A percentile compares a stretch with the other conserved stretches of the same genome.
phyloP scores from a whole-genome alignment of 1,284 basidiomycete species.

The Termitomyces sp. region DNA sequence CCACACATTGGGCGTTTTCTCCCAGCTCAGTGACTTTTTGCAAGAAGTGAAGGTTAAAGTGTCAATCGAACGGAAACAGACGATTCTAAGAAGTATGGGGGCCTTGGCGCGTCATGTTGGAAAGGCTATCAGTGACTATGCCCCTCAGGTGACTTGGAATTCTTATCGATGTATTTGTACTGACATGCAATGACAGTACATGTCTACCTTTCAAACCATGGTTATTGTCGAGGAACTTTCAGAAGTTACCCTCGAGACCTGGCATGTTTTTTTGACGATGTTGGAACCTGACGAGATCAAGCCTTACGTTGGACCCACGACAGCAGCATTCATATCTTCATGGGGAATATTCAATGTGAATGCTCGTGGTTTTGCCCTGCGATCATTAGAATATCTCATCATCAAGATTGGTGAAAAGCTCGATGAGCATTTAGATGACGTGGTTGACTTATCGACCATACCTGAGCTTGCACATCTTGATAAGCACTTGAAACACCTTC shows the following conservation, averaged over 20 bases:
- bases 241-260: constrained; percentile 76
- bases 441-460: constrained; percentile 74
- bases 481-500: constrained; percentile 42
- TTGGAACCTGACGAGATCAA: constrained; percentile 73
- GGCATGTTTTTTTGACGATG: constrained; percentile 76
- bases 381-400: constrained; percentile 71
- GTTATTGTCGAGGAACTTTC: constrained; percentile 71
- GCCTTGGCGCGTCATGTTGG: constrained; percentile 72
- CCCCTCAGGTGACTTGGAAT: constrained; percentile 69
- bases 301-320: constrained; percentile 84
- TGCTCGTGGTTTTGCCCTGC: constrained; percentile 52
- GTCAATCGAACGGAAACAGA: constrained; percentile 58
- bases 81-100: constrained; percentile 78
- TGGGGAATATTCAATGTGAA: constrained; percentile 67
- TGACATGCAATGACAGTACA: constrained; percentile 54
- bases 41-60: constrained; percentile 79
- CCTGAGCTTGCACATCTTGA: constrained; percentile 57
- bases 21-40: constrained; percentile 76
- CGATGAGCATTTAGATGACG: constrained; percentile 60
- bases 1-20: constrained; percentile 79
- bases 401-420: constrained; percentile 57
- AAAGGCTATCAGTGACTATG: constrained; percentile 63
- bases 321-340: constrained; percentile 75
- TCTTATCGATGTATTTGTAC: background rate
- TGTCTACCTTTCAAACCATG: constrained; percentile 94